phyloP scores from a whole-genome alignment of 2,329 filamentous ascomycete genomes.

The Venturia effusa region DNA sequence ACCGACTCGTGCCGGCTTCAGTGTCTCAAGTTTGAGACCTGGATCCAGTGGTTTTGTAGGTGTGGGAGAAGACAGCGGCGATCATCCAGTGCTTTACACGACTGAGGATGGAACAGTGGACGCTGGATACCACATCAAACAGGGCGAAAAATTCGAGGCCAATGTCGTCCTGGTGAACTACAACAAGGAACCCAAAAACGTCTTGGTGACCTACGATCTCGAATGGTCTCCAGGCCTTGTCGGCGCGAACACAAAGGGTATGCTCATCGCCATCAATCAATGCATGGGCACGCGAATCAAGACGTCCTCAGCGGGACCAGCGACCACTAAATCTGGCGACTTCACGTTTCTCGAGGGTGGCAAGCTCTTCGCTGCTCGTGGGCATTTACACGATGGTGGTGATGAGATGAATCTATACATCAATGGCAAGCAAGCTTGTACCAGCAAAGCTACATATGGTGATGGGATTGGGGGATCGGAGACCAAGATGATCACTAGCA shows the following conservation, averaged over 20 bases:
- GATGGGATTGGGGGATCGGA: not conserved
- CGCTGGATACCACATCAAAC: conserved; percentile 3
- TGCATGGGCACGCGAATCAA: conserved; percentile 6
- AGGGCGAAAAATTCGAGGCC: conserved; percentile 7
- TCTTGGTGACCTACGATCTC: conserved; percentile 7
- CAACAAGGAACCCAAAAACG: conserved; percentile 8
- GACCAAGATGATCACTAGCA: conserved; percentile 6
- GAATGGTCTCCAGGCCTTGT: conserved; percentile 8
- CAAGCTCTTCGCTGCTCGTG: not conserved
- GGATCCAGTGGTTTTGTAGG: conserved; percentile 7
- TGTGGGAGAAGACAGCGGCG: conserved; percentile 8
- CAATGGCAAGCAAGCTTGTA: conserved; percentile 4
- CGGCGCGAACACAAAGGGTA: conserved; percentile 9
- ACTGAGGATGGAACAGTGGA: not conserved
- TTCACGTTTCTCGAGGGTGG: conserved; percentile 7
- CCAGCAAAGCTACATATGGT: conserved; percentile 10
- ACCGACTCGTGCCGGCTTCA: not conserved
- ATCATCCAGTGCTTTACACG: conserved; percentile 6
- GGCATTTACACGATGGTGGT: conserved; percentile 11
- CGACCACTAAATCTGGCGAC: conserved; percentile 6
- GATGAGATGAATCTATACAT: conserved; percentile 3
- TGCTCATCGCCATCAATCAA: conserved; percentile 3
- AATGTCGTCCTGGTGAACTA: conserved; percentile 10
- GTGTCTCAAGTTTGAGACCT: not conserved
- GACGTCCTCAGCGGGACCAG: not conserved